Base-by-base conservation (phyloP, 148 eudicot species). In the Vaccinium myrtillus region DNA sequence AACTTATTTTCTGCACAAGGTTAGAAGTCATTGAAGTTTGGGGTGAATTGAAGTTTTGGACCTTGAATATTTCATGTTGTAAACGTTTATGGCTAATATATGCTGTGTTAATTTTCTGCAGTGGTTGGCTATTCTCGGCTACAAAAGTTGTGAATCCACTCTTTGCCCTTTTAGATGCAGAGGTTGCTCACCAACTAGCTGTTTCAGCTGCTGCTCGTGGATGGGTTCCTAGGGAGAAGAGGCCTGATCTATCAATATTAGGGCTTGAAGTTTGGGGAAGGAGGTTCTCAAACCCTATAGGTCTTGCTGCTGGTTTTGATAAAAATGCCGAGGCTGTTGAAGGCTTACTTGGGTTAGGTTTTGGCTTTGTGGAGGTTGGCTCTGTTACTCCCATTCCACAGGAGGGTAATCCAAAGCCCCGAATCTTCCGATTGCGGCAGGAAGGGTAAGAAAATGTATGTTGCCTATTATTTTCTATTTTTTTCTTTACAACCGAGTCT, bases 311-410 rank as follows among this genome's bases (percentile, higher is more conserved):
- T 82, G 99, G 99, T 73, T 97, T 97, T 88, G 99, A 97, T 90
- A 97, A 97, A 91, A 97, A 97, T 91, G 98, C 99, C 0, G 98
- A 97, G 91, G 99, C 99, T 89, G 96, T 97, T 88, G 99, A 97
- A 83, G 99, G 99, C 51, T 89, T 97, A 75, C 98, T 97, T 87
- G 99, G 98, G 49, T 83, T 97, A 56, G 99, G 99, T 63, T 97
- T 94, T 90, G 99, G 99, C 82, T 97, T 97, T 84, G 94, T 95
- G 53, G 99, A 97, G 88, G 98, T 95, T 87, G 99, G 99, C 39
- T 97, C 99, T 50, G 98, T 97, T 58, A 97, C 98, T 85, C 99
- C 99, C 77, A 89, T 92, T 59, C 99, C 99, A 51, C 99, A 97
- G 83, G 98, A 94, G 84, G 99, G 99, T 36, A 97, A 95, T 88